These are phyloP conservation scores for Penicillium crustosum DNA, from an alignment of 2,329 filamentous ascomycete genomes.

Conservation along the genomic window DNA sequence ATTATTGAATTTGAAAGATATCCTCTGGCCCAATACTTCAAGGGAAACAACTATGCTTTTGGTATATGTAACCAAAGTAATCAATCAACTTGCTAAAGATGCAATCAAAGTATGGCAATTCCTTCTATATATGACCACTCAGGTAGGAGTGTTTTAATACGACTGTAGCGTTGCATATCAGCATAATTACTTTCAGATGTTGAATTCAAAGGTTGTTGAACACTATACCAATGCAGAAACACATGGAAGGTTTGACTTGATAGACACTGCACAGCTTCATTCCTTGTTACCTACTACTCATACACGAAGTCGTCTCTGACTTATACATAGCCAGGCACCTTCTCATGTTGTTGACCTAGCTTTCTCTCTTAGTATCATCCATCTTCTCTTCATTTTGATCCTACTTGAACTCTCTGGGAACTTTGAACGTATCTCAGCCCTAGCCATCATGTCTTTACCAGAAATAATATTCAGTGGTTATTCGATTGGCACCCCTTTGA, in stretches of 20 bases:
- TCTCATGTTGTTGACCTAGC: not conserved
- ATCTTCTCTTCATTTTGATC: not conserved
- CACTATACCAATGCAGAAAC: not conserved
- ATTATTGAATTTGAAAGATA: slow-evolving; percentile 5
- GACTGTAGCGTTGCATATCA: not conserved
- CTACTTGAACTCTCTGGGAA: too few relatives aligned
- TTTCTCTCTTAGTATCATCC: not conserved
- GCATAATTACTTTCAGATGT: not conserved
- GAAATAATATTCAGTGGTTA: slow-evolving; percentile 2
- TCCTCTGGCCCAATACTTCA: not conserved
- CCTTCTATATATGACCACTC: not conserved
- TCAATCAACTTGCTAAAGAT: not conserved
- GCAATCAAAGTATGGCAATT: not conserved
- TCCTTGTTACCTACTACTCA: not conserved
- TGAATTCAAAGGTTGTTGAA: not conserved
- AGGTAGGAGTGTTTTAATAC: not conserved
- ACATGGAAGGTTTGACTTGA: not conserved
- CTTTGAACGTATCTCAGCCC: too few relatives aligned
- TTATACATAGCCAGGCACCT: not conserved
- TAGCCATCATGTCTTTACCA: not conserved
- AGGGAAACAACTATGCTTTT: not conserved
- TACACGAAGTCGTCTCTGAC: not conserved
- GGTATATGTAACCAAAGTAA: not conserved
- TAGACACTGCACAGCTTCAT: not conserved
- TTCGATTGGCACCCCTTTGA: not conserved